Conservation (phyloP, 805 yeast genomes). For the Yarrowia bubula region DNA sequence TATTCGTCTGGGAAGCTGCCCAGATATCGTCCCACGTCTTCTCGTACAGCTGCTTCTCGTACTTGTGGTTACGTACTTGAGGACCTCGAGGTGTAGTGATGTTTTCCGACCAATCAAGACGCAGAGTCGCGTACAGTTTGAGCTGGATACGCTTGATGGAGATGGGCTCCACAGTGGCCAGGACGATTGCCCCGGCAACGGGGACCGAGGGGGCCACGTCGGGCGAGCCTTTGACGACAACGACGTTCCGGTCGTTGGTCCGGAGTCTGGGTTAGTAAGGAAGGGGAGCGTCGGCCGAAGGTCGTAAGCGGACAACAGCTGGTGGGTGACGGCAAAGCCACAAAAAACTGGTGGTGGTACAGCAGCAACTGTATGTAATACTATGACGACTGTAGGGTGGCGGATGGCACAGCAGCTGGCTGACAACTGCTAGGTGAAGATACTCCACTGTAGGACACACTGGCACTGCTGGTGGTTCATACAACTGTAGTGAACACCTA, state of each 20-base stretch:
- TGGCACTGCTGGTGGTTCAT: no score
- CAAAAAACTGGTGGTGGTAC: no score
- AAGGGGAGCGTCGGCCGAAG: neutral
- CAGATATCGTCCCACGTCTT: constrained; percentile 30
- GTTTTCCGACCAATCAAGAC: constrained; percentile 62
- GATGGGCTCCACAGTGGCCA: constrained; percentile 74
- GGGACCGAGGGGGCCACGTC: constrained; percentile 74
- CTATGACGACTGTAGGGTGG: no score
- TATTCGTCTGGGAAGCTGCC: constrained; percentile 17
- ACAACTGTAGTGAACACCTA: no score
- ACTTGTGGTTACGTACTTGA: neutral
- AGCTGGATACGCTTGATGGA: constrained; percentile 62
- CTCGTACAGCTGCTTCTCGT: constrained; percentile 3
- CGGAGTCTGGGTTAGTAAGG: constrained; percentile 47
- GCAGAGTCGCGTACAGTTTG: constrained; percentile 63
- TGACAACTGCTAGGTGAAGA: no score
- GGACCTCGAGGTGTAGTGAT: constrained; percentile 19
- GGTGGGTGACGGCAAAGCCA: no score
- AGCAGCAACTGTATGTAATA: no score
- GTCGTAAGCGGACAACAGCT: neutral
- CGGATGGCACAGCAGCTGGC: no score
- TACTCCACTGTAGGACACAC: no score
- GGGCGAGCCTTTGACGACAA: constrained; percentile 75
- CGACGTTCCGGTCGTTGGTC: constrained; percentile 71
- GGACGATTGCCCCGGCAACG: constrained; percentile 72